phyloP scores from a whole-genome alignment of 2,329 filamentous ascomycete genomes.

The Didymella arachidicola region DNA sequence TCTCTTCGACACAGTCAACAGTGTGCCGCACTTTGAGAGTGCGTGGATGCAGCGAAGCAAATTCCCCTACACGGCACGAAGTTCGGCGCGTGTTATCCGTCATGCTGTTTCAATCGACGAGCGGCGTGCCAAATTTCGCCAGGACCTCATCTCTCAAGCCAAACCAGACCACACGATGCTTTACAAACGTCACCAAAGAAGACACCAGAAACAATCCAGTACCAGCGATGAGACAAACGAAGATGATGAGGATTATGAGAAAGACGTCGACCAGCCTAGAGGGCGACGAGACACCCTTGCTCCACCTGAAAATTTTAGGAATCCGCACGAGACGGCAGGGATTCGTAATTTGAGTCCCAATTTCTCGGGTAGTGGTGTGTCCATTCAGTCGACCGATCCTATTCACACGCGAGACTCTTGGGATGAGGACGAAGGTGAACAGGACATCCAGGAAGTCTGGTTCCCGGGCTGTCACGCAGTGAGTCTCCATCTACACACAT shows the following conservation, averaged over 20 bases:
- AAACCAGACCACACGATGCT: constrained; percentile 41
- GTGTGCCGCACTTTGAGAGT: constrained; percentile 77
- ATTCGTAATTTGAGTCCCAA: constrained; percentile 44
- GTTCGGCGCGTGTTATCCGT: constrained; percentile 66
- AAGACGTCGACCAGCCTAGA: constrained; percentile 21
- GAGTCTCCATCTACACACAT: constrained; percentile 18
- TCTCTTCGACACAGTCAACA: constrained; percentile 84
- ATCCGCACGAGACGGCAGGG: constrained; percentile 47
- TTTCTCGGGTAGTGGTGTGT: constrained; percentile 37
- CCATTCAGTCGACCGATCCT: constrained; percentile 42
- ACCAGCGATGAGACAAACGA: constrained; percentile 27
- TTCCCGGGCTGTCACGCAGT: constrained; percentile 78
- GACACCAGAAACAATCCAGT: constrained; percentile 23
- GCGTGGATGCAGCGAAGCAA: constrained; percentile 79
- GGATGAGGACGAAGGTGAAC: constrained; percentile 57
- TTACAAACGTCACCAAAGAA: constrained; percentile 41
- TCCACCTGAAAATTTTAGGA: constrained; percentile 42
- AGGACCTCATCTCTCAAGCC: constrained; percentile 67
- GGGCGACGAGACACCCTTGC: constrained; percentile 37
- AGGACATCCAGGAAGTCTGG: constrained; percentile 83
- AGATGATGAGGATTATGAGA: constrained; percentile 18
- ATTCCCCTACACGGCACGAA: constrained; percentile 71
- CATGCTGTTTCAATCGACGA: constrained; percentile 77
- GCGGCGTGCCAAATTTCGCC: constrained; percentile 73
- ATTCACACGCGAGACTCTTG: constrained; percentile 32